Evolutionary conservation across 148 eudicot species (phyloP).

Genomic region (Camellia japonica): DNA sequence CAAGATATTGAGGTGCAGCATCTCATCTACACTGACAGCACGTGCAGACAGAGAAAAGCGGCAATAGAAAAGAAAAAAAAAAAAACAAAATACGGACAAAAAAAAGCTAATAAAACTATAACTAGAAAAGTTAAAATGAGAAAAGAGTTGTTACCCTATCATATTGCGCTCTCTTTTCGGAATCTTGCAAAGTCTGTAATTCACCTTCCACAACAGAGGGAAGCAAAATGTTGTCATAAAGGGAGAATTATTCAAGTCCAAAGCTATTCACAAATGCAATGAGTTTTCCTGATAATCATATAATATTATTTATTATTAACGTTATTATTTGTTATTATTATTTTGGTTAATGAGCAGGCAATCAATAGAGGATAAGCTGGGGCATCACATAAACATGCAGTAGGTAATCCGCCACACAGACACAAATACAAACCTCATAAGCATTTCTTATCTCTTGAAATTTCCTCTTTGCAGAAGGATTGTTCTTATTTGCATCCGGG

Average conservation of each 20-base stretch:
- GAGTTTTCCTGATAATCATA: neutral
- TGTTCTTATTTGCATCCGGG: constrained; percentile 85
- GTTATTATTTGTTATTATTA: neutral
- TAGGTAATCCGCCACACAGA: constrained; percentile 5
- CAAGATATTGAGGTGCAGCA: constrained; percentile 1
- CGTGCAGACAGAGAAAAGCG: neutral
- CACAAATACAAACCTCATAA: constrained; percentile 67
- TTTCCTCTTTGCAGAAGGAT: constrained; percentile 79
- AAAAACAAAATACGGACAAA: neutral
- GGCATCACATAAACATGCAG: neutral
- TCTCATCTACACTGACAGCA: neutral
- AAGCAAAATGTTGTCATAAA: constrained; percentile 13
- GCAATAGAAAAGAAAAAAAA: neutral
- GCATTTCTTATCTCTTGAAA: constrained; percentile 98
- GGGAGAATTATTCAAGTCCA: neutral
- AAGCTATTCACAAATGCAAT: constrained; percentile 5
- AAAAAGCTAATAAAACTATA: neutral
- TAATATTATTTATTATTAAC: neutral
- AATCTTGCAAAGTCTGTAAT: constrained; percentile 70
- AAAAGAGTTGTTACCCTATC: constrained; percentile 61
- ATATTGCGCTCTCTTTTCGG: constrained; percentile 75
- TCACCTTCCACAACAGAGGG: constrained; percentile 30
- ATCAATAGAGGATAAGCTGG: neutral
- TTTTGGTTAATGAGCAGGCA: neutral
- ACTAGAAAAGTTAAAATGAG: constrained; percentile 9